Conservation (phyloP, 768 basidiomycete species). For the Pholiota microspora region DNA sequence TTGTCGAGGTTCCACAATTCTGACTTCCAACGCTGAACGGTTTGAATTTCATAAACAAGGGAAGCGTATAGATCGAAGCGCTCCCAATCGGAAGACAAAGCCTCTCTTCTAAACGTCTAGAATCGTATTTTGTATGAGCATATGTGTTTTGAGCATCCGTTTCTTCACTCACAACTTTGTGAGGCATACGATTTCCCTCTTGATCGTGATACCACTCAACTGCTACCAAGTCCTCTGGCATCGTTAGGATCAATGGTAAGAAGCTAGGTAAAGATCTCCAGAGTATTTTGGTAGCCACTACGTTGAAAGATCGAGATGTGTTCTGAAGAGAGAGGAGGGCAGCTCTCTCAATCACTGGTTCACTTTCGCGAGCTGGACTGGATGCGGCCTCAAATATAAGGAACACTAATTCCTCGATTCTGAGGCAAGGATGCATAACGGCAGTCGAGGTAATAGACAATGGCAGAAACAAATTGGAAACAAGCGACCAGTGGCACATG, state of each 20-base stretch:
- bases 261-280: background rate
- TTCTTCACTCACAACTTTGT: background rate
- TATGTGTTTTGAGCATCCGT: background rate
- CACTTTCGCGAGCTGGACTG: no score
- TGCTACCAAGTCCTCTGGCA: constrained; percentile 3
- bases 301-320: background rate
- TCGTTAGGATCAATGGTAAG: background rate
- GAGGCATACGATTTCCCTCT: background rate
- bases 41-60: background rate
- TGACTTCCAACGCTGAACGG: background rate
- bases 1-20: background rate
- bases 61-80: constrained; percentile 3
- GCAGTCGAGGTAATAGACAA: no score
- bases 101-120: constrained; percentile 2
- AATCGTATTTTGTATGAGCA: no score
- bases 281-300: background rate
- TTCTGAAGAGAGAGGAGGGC: background rate
- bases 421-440: no score
- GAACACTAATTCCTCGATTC: no score
- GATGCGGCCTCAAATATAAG: no score
- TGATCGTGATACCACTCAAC: background rate
- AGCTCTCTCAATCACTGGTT: background rate
- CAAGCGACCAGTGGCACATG: no score
- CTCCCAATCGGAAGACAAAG: background rate
- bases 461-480: no score